phyloP scores from a whole-genome alignment of 2,329 filamentous ascomycete species.

The Zasmidium citrigriseum region DNA sequence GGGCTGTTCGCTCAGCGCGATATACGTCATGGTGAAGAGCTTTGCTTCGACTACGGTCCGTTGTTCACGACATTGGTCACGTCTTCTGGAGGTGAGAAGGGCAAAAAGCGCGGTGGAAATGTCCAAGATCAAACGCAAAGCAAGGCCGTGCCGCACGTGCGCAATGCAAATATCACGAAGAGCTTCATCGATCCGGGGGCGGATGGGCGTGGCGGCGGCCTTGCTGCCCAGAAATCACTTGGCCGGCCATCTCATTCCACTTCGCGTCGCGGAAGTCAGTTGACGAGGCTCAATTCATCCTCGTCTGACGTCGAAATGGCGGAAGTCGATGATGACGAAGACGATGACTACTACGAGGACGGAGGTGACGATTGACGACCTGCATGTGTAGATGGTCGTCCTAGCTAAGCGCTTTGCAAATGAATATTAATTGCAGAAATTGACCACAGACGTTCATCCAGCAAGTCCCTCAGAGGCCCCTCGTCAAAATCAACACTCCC shows the following conservation, averaged over 20 bases:
- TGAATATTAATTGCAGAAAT: no score
- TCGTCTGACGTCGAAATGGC: background rate
- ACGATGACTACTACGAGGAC: background rate
- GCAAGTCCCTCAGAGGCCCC: no score
- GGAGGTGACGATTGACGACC: background rate
- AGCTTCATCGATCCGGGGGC: constrained; percentile 29
- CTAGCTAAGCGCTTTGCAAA: no score
- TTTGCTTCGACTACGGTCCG: constrained; percentile 77
- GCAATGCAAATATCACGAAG: constrained; percentile 23
- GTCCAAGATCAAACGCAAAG: constrained; percentile 2
- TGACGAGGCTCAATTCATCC: background rate
- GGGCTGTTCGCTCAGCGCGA: constrained; percentile 69
- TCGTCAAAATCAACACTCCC: no score
- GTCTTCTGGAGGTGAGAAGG: constrained; percentile 25
- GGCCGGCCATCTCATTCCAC: background rate
- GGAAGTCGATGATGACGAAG: constrained; percentile 1
- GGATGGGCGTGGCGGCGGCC: background rate
- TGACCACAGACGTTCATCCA: no score
- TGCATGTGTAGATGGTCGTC: no score
- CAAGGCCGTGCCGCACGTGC: constrained; percentile 23
- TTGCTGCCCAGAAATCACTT: background rate
- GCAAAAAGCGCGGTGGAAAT: constrained; percentile 8
- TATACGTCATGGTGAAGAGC: constrained; percentile 71
- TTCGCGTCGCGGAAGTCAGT: background rate
- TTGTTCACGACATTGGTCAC: constrained; percentile 27